Evolutionary conservation across 305 asterid genomes (phyloP), one percentile per base, ranked within the genome.

Genomic region (Petunia hybrid): DNA sequence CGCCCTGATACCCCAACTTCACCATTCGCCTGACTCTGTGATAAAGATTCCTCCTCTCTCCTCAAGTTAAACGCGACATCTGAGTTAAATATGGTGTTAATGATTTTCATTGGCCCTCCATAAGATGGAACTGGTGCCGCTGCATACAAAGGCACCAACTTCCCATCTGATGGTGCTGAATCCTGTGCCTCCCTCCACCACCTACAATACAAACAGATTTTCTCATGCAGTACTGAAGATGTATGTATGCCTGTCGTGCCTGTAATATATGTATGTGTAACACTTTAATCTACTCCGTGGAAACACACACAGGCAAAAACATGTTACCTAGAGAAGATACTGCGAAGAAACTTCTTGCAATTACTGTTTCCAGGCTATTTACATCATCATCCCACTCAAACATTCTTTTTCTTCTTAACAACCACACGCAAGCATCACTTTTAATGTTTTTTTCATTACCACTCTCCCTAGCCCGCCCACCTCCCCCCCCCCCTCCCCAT

Each of bases 151-250:
- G 91, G 87, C 84, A 93, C 97, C 70, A 46, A 85, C 87, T 86
- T 91, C 71, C 82, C 86, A 86, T 86, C 92, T 7, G 88, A 55
- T 41, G 85, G 85, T n/a, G 87, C 83, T 73, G 96, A 79, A 64
- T 90, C 93, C 81, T 88, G 98, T 38, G 98, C 98, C 85, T 94
- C 98, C 91, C 88, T 92, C 97, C 99, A 95, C 99, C 99, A 95
- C 88, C 98, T 95, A 85, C 48, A 82, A 77, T 76, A 79, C 46
- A 53, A 80, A 80, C 61, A 35, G 9, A 38, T 14, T 53, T 74
- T 74, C 64, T 74, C 35, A 80, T 43, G 42, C 12, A 80, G 56
- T 67, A 31, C 13, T 68, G 10, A 45, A 35, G 43, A 64, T 4
- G 45, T 46, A 14, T 6, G 40, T 10, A 43, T 51, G 64, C 57